Evolutionary conservation across 805 yeast species (phyloP), one percentile per base, ranked within the genome.

Genomic region (Ogataea pini): DNA sequence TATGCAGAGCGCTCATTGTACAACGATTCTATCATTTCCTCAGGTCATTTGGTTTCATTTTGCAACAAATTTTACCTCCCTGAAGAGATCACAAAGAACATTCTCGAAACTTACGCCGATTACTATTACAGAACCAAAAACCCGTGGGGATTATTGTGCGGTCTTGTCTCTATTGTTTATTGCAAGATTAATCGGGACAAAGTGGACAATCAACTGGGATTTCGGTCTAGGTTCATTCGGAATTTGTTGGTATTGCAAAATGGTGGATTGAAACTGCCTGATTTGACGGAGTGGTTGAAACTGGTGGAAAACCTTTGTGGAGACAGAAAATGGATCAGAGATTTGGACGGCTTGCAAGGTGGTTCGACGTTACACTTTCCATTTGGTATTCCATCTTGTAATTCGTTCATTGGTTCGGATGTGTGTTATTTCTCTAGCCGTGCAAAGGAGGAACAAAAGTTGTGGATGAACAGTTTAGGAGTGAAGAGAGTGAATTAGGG

Each of bases 81-180:
- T 0, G 67, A 73, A 17, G 72, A 73, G 0, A 68, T 77, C 2
- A 79, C 88, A 0, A 68, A 71, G 20, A 65, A 70, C 29, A 70
- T 86, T 39, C 50, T 83, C 8, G 75, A 73, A 34, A 75, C 82
- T 1, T 85, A 76, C 54, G 65, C 72, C 33, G 63, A 70, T 3
- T 79, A 80, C 57, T 72, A 75, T 40, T 72, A 75, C 37, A 79
- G 80, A 53, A 75, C 83, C 33, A 76, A 76, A 29, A 80, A 78
- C 49, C 84, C 83, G 33, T 85, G 90, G 89, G 80, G 82, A 7
- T 62, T 86, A 18, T 78, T 85, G 2, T 82, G 87, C 61, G 91
- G 91, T 0, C 60, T 86, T 52, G 73, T 85, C 0, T 71, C 83
- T 29, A 76, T 83, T 16, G 82, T 84, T 12, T 81, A 80, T 47